Percentiles rank a stretch among this genome's conserved stretches.
These are phyloP conservation scores for Fonsecaea monophora DNA, from an alignment of 2,329 filamentous ascomycete genomes.

Conservation along the genomic window DNA sequence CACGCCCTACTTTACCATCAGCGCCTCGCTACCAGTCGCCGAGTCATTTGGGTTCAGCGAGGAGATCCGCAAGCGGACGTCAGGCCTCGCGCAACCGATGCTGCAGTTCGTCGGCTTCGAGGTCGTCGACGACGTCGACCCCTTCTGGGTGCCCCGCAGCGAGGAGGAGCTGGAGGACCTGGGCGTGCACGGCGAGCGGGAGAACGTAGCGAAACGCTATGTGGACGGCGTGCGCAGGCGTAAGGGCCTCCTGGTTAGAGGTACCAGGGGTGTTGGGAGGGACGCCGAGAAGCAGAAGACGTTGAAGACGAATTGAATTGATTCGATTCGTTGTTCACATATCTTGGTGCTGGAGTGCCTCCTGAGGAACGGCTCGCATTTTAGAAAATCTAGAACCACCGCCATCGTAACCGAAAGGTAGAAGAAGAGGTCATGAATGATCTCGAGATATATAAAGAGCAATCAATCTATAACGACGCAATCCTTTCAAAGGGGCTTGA, in stretches of 20 bases:
- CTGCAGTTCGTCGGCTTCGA: constrained; percentile 93
- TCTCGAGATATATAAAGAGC: no score
- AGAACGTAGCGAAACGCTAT: constrained; percentile 96
- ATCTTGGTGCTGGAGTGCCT: no score
- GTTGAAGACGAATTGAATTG: constrained; percentile 60
- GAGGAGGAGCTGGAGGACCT: constrained; percentile 97
- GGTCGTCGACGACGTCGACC: constrained; percentile 84
- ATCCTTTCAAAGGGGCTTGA: no score
- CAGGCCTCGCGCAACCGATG: constrained; percentile 88
- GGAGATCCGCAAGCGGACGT: constrained; percentile 94
- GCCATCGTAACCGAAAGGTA: no score
- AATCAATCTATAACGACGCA: no score
- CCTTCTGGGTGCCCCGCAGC: constrained; percentile 96
- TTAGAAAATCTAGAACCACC: no score
- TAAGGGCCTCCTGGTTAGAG: constrained; percentile 87
- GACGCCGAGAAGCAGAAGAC: constrained; percentile 94
- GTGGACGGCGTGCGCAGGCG: constrained; percentile 85
- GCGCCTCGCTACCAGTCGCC: constrained; percentile 84
- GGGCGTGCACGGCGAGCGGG: constrained; percentile 88
- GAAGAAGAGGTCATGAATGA: no score
- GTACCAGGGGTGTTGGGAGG: constrained; percentile 69
- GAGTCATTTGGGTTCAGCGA: constrained; percentile 96
- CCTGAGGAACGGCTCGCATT: no score
- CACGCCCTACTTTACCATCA: constrained; percentile 94
- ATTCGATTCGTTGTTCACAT: no score